Percentiles rank a stretch among this genome's conserved stretches.
These are phyloP conservation scores for Phialophora macrospora DNA, from an alignment of 2,329 filamentous ascomycete species.

Conservation along the genomic window DNA sequence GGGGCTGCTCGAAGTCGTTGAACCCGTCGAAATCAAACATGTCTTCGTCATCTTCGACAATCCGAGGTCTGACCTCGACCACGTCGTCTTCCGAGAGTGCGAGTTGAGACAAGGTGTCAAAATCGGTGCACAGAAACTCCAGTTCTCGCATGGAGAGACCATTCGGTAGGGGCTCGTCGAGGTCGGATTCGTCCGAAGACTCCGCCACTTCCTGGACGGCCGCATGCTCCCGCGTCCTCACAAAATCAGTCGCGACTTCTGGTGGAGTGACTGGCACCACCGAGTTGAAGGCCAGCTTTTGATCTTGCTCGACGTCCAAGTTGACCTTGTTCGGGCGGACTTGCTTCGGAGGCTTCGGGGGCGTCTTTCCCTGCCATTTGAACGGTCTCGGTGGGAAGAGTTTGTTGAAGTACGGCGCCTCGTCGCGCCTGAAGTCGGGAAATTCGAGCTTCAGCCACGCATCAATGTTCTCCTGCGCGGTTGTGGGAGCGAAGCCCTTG, in stretches of 20 bases:
- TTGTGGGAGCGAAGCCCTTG: conserved; percentile 39
- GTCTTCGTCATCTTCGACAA: conserved; percentile 54
- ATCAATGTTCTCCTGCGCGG: conserved; percentile 36
- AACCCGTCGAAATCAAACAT: conserved; percentile 63
- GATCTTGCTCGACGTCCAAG: conserved; percentile 82
- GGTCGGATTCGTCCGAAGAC: conserved; percentile 57
- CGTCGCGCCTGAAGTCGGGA: conserved; percentile 77
- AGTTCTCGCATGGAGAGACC: conserved; percentile 81
- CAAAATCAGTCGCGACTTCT: conserved; percentile 29
- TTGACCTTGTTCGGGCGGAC: conserved; percentile 86
- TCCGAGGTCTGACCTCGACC: conserved; percentile 41
- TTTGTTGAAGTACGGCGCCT: conserved; percentile 77
- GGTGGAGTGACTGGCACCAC: conserved; percentile 43
- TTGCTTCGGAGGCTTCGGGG: conserved; percentile 77
- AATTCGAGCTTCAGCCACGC: conserved; percentile 67
- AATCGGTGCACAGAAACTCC: conserved; percentile 83
- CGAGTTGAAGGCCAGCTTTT: conserved; percentile 84
- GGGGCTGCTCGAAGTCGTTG: conserved; percentile 55
- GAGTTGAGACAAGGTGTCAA: conserved; percentile 68
- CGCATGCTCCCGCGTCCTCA: conserved; percentile 50
- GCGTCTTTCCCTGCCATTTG: conserved; percentile 74
- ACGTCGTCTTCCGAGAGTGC: conserved; percentile 44
- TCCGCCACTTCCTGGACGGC: conserved; percentile 55
- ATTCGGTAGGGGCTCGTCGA: conserved; percentile 67
- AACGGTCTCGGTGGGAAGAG: conserved; percentile 82